Base-by-base conservation (phyloP, 2,329 filamentous ascomycete species). In the Fusarium guadeloupense region DNA sequence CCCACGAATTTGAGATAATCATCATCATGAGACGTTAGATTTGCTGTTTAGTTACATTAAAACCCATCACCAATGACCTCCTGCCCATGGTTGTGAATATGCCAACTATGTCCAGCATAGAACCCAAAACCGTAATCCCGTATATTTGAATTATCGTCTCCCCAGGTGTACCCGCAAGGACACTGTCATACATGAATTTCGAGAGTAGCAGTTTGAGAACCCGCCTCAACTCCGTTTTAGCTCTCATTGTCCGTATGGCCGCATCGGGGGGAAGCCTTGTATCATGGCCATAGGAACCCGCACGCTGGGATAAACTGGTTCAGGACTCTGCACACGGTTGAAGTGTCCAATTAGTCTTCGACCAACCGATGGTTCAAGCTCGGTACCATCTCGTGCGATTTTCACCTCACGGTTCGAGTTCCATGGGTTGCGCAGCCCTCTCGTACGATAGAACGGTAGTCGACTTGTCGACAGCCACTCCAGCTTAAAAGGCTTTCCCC, bases 321-420 rank as follows among this genome's bases (percentile, higher is more conserved):
- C 69, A 7, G 80, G 75, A 34, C 74, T 81, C 51, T 81, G 81
- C 1, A 75, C 73, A 14, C 83, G 78, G 67, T 91, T 89, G 75
- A 98, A 97, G 69, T 97, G 83, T 38, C 88, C 87, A 60, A 96
- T 81, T 48, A 98, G 78, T 68, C 86, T 86, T 68, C 87, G 86
- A 6, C 93, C 94, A 37, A 96, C 85, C 25, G 82, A 85, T 23
- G 93, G 91, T 75, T 98, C 94, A 47, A 98, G 80, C 74, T 98
- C 94, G 0, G 94, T 98, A 3, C 94, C 94, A 69, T 98, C 94
- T 69, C 94, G 85, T 20, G 94, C 94, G 71, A 98, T 97, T 76
- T 98, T 98, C 60, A 98, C 91, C 72, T 98, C 94, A 46, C 94
- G 83, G 71, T 97, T 97, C 5, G 92, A 90, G 74, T 98, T 98